phyloP scores from a whole-genome alignment of 1,139 yeast genomes.

The Suhomyces anneliseae region DNA sequence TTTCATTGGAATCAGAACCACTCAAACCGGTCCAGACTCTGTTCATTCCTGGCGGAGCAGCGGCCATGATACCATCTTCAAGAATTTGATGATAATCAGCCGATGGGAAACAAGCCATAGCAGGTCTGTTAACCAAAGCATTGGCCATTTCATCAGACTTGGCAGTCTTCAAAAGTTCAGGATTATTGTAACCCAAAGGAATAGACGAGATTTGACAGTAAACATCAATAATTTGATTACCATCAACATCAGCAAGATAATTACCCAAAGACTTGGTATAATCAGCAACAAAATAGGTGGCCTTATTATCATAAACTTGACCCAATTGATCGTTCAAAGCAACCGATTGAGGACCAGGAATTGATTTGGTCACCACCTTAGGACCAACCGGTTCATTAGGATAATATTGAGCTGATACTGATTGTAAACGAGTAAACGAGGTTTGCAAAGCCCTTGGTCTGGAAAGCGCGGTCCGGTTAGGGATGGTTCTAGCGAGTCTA shows the following conservation, averaged over 20 bases:
- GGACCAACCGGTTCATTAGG: conserved; percentile 61
- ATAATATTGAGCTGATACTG: conserved; percentile 30
- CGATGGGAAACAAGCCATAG: conserved; percentile 73
- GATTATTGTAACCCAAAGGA: conserved; percentile 74
- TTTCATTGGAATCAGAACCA: conserved; percentile 77
- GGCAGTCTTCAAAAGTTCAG: conserved; percentile 62
- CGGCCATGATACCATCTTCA: conserved; percentile 56
- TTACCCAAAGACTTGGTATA: conserved; percentile 67
- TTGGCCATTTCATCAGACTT: conserved; percentile 64
- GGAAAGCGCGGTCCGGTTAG: background rate
- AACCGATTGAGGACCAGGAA: conserved; percentile 64
- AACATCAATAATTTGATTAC: conserved; percentile 61
- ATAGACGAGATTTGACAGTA: conserved; percentile 76
- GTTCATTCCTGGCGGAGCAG: conserved; percentile 68
- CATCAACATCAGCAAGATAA: conserved; percentile 71
- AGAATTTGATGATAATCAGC: conserved; percentile 52
- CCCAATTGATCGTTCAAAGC: conserved; percentile 51
- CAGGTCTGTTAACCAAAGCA: conserved; percentile 72
- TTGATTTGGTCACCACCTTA: conserved; percentile 38
- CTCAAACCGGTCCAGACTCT: conserved; percentile 70
- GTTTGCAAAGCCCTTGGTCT: background rate
- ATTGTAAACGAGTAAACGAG: background rate
- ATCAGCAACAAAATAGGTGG: conserved; percentile 69
- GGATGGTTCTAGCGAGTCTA: conserved; percentile 1
- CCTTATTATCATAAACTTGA: conserved; percentile 61